Conservation (phyloP, 2,329 filamentous ascomycete species). For the Teratosphaeriaceae sp. region DNA sequence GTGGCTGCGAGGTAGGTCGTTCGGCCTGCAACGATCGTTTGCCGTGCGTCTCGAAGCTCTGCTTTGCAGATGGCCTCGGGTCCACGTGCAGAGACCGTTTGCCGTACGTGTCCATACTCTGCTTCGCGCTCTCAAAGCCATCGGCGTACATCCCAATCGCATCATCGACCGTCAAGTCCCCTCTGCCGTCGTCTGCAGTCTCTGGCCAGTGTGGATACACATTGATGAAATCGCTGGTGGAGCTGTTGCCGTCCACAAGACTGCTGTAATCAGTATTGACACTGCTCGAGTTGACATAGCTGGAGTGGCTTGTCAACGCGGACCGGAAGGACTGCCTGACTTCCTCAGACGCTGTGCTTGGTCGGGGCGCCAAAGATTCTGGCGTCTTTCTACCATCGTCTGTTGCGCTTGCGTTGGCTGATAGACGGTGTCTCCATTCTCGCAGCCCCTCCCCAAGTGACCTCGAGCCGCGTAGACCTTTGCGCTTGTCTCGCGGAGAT, state of each 20-base stretch:
- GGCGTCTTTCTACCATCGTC: constrained; percentile 25
- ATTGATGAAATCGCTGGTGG: constrained; percentile 62
- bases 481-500: background rate
- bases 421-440: constrained; percentile 17
- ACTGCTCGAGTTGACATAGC: constrained; percentile 47
- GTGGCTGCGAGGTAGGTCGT: constrained; percentile 16
- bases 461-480: constrained; percentile 11
- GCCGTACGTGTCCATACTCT: constrained; percentile 23
- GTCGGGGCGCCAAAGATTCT: constrained; percentile 31
- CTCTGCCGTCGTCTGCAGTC: constrained; percentile 35
- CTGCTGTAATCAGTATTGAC: constrained; percentile 77
- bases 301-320: constrained; percentile 53
- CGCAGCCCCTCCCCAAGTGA: constrained; percentile 23
- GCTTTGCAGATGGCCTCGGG: constrained; percentile 10
- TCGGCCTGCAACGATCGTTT: constrained; percentile 15
- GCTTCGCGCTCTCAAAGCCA: constrained; percentile 41
- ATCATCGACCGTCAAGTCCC: constrained; percentile 53
- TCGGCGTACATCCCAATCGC: constrained; percentile 55
- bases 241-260: constrained; percentile 71
- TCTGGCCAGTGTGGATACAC: constrained; percentile 29
- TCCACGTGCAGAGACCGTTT: constrained; percentile 16
- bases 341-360: constrained; percentile 24
- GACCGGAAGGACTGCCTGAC: constrained; percentile 55
- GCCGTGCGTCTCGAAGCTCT: constrained; percentile 15
- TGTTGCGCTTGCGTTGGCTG: constrained; percentile 24